Conservation (phyloP, 1,284 basidiomycete species). For the Irpex lacteus region DNA sequence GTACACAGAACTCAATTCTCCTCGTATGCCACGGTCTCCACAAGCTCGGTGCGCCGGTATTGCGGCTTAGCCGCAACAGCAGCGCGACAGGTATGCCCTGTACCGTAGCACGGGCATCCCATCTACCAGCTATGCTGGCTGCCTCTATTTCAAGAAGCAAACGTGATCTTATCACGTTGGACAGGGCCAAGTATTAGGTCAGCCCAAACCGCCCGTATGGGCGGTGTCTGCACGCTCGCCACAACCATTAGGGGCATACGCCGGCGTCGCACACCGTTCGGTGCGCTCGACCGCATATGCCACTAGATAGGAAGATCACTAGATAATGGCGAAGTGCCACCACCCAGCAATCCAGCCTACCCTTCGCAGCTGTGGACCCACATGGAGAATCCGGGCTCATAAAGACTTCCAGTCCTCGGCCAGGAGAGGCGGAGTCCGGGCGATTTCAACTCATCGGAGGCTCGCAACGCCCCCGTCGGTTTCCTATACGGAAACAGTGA, state of each 20-base stretch:
- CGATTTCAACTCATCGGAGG: not conserved
- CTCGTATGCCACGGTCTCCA: not conserved
- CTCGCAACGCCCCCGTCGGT: not conserved
- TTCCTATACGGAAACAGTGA: not conserved
- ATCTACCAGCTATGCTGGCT: too few species aligned
- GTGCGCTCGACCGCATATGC: not conserved
- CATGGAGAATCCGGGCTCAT: not conserved
- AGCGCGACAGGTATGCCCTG: too few species aligned
- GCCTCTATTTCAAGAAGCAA: too few species aligned
- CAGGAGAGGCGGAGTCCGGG: not conserved
- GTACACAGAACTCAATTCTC: not conserved
- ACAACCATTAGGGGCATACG: not conserved
- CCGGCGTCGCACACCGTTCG: not conserved
- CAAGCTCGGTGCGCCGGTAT: too few species aligned
- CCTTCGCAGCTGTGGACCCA: not conserved
- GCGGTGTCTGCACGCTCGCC: not conserved
- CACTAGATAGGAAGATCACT: not conserved
- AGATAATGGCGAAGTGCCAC: not conserved
- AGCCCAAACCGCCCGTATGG: too few species aligned
- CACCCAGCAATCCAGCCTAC: not conserved
- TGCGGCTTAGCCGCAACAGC: too few species aligned
- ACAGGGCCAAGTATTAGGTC: too few species aligned
- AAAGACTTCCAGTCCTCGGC: not conserved
- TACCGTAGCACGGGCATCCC: too few species aligned
- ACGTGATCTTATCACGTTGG: too few species aligned